phyloP scores from a whole-genome alignment of 306 rosid species.

The Medicago ruthenica region DNA sequence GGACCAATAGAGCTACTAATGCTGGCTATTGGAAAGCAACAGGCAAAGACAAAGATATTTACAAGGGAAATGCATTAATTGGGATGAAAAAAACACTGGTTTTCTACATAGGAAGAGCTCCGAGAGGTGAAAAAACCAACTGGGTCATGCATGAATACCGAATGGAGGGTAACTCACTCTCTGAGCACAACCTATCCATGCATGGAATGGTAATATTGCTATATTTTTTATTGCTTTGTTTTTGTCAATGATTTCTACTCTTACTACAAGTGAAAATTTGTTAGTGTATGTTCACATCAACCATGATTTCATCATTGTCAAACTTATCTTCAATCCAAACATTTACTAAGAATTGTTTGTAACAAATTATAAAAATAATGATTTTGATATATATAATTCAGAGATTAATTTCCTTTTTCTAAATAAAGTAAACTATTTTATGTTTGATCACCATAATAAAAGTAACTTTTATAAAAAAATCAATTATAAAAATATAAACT shows the following conservation, averaged over 20 bases:
- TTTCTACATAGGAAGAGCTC: conserved; percentile 87
- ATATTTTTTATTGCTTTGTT: not conserved
- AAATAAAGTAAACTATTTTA: too few relatives aligned
- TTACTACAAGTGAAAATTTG: not conserved
- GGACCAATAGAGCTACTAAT: conserved; percentile 76
- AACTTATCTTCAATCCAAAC: not conserved
- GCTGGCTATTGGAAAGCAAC: conserved; percentile 96
- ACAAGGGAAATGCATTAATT: conserved; percentile 44
- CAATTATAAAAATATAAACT: too few relatives aligned
- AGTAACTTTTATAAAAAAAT: too few relatives aligned
- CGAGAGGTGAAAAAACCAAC: conserved; percentile 66
- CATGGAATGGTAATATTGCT: conserved; percentile 50
- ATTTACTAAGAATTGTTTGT: not conserved
- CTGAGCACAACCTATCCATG: conserved; percentile 42
- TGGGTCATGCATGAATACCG: conserved; percentile 93
- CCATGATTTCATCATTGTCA: not conserved
- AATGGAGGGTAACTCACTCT: conserved; percentile 54
- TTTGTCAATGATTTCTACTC: not conserved
- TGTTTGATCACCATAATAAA: too few relatives aligned
- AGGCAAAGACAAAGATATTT: conserved; percentile 81
- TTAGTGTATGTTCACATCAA: not conserved
- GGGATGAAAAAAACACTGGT: conserved; percentile 93
- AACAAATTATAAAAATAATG: not conserved
- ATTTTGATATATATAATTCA: not conserved
- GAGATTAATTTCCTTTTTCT: too few relatives aligned